These are phyloP conservation scores for Solidago caesia DNA, from an alignment of 129 eudicot genomes.

Conservation along the genomic window DNA sequence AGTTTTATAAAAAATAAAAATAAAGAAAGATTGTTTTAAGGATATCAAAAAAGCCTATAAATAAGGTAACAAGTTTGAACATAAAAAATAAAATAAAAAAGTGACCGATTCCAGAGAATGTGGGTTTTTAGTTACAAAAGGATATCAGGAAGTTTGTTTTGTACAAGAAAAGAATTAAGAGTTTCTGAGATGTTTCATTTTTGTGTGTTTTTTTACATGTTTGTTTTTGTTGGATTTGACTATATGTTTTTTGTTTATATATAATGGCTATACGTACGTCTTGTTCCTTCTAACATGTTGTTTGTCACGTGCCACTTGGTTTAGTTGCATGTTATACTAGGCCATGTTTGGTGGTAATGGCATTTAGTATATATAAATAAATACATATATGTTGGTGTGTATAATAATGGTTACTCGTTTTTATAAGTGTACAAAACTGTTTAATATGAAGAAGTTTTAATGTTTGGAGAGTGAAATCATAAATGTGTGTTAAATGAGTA, in stretches of 20 bases:
- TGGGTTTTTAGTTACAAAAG: slow-evolving; percentile 26
- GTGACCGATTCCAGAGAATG: slow-evolving; percentile 21
- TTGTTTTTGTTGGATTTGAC: slow-evolving; percentile 32
- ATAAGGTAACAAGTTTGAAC: slow-evolving; percentile 14
- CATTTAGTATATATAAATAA: no score
- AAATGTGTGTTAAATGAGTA: no score
- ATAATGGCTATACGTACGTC: no score
- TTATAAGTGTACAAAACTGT: no score
- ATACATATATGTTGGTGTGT: no score
- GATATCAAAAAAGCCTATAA: slow-evolving; percentile 21
- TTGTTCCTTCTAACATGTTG: slow-evolving; percentile 1
- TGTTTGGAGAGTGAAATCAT: no score
- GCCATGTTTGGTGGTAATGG: slow-evolving; percentile 32
- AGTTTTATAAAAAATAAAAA: not conserved
- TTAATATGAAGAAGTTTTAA: no score
- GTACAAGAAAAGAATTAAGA: slow-evolving; percentile 11
- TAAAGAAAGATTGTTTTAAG: not conserved
- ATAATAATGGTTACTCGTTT: no score
- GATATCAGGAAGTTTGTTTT: not conserved
- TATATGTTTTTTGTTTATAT: slow-evolving; percentile 10
- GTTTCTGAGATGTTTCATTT: slow-evolving; percentile 31
- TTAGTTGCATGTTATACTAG: slow-evolving; percentile 24
- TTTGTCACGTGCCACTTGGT: slow-evolving; percentile 28
- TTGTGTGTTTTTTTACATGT: not conserved
- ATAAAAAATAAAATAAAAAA: not conserved